These are phyloP conservation scores for Pichia californica DNA, from an alignment of 805 yeast genomes.

Conservation along the genomic window DNA sequence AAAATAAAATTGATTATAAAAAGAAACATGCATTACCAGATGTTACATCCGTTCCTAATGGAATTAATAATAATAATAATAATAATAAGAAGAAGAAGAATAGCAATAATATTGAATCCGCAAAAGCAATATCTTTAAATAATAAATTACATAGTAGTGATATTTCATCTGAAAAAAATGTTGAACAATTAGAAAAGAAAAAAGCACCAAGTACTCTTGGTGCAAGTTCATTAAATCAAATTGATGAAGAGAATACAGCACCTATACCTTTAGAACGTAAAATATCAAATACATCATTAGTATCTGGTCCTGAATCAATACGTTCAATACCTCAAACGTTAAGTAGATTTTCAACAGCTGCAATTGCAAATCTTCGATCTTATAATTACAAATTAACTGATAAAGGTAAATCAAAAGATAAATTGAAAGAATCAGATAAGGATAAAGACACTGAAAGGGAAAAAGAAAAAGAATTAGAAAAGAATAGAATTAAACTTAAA, in stretches of 20 bases:
- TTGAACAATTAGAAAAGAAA: too few species aligned
- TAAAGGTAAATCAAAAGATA: too few species aligned
- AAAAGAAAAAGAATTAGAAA: slow-evolving; percentile 1
- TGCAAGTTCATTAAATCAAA: too few species aligned
- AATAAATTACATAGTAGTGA: too few species aligned
- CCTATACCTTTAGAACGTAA: not conserved
- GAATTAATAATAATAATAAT: too few species aligned
- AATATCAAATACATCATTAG: not conserved
- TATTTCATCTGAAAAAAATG: too few species aligned
- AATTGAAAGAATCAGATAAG: not conserved
- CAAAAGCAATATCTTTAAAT: too few species aligned
- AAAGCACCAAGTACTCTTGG: too few species aligned
- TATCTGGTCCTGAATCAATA: not conserved
- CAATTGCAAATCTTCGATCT: not conserved
- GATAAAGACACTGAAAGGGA: not conserved
- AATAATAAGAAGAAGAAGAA: too few species aligned
- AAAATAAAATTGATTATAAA: not conserved
- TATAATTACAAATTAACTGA: too few species aligned
- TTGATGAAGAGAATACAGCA: not conserved
- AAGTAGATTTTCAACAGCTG: slow-evolving; percentile 1
- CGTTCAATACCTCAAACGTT: slow-evolving; percentile 3
- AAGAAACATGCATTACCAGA: not conserved
- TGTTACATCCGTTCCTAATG: too few species aligned
- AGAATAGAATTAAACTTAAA: not conserved
- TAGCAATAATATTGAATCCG: too few species aligned